Evolutionary conservation across 1,284 basidiomycete genomes (phyloP).

Genomic region (Malassezia globosa): DNA sequence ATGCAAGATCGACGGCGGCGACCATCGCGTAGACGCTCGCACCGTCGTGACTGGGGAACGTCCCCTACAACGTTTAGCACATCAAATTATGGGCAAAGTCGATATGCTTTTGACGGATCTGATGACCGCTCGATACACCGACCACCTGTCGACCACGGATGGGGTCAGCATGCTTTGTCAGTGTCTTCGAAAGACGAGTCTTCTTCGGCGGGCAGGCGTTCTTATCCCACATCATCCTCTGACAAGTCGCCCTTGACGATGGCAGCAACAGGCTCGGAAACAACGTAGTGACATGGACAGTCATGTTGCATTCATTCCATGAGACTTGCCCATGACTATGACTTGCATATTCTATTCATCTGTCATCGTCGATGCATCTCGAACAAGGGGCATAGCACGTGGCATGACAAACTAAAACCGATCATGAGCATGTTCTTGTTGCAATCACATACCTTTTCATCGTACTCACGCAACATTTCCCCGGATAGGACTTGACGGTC

Average conservation of each 20-base stretch:
- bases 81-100: no score
- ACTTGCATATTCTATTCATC: conserved; percentile 1
- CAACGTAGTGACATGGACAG: no score
- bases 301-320: no score
- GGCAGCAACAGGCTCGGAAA: no score
- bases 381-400: conserved; percentile 17
- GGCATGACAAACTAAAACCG: conserved; percentile 14
- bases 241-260: no score
- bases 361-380: conserved; percentile 16
- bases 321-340: no score
- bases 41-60: no score
- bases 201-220: background rate
- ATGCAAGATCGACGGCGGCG: background rate
- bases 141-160: background rate
- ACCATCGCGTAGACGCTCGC: background rate
- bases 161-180: background rate
- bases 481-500: conserved; percentile 9
- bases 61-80: no score
- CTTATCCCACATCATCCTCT: background rate
- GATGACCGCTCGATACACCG: no score
- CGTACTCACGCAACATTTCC: conserved; percentile 17
- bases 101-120: no score
- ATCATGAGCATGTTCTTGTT: background rate
- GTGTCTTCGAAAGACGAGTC: no score
- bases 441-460: conserved; percentile 16